These are phyloP conservation scores for Ophiosphaerella herpotricha DNA, from an alignment of 2,329 filamentous ascomycete genomes.

Conservation along the genomic window DNA sequence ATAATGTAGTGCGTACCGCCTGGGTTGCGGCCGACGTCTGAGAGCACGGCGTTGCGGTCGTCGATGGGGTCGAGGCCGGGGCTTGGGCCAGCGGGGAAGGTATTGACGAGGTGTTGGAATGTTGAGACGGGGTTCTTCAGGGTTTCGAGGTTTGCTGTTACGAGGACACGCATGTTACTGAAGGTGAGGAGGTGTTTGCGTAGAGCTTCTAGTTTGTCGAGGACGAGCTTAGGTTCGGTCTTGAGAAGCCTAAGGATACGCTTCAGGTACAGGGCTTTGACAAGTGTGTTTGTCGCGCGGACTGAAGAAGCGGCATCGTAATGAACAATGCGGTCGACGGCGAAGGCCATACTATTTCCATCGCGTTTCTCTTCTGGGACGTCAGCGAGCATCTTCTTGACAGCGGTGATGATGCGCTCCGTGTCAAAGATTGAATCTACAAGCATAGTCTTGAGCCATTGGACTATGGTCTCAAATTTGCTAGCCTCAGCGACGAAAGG, in stretches of 20 bases:
- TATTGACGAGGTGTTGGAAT: conserved; percentile 68
- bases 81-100: conserved; percentile 53
- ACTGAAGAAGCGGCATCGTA: conserved; percentile 75
- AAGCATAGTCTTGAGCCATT: conserved; percentile 84
- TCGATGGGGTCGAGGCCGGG: conserved; percentile 71
- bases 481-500: conserved; percentile 85
- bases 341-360: conserved; percentile 68
- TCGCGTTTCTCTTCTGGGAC: conserved; percentile 91
- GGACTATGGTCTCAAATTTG: conserved; percentile 80
- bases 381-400: conserved; percentile 85
- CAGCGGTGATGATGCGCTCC: conserved; percentile 62
- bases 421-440: conserved; percentile 89
- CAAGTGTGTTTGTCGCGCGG: conserved; percentile 79
- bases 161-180: conserved; percentile 82
- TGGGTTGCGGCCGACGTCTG: conserved; percentile 71
- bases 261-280: conserved; percentile 86
- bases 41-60: conserved; percentile 72
- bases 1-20: conserved; percentile 79
- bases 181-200: conserved; percentile 78
- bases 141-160: conserved; percentile 78
- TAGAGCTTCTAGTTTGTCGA: conserved; percentile 77
- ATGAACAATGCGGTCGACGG: conserved; percentile 76
- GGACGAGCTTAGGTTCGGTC: conserved; percentile 73
- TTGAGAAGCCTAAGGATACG: conserved; percentile 80
- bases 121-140: conserved; percentile 75